These are phyloP conservation scores for Pterulicium gracile DNA, from an alignment of 1,284 basidiomycete species.

Conservation along the genomic window DNA sequence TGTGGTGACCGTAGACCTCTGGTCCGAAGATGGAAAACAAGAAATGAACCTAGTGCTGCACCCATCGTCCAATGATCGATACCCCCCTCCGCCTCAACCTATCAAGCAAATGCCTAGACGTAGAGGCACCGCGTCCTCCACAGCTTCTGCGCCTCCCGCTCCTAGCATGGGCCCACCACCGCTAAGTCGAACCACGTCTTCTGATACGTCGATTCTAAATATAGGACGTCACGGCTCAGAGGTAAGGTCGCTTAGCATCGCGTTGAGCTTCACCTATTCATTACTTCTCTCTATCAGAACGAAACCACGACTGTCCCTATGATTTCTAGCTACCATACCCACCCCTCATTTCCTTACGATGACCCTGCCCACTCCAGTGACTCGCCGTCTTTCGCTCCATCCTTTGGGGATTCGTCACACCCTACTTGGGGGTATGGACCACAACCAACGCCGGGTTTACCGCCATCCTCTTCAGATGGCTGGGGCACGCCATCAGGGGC, in stretches of 20 bases:
- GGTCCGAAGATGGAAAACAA: conserved; percentile 69
- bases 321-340: neutral
- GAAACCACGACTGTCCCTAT: neutral
- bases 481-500: neutral
- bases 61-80: conserved; percentile 67
- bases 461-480: neutral
- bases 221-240: neutral
- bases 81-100: conserved; percentile 37
- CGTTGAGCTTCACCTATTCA: too few relatives aligned
- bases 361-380: neutral
- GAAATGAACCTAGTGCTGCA: conserved; percentile 84
- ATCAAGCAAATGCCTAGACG: conserved; percentile 42
- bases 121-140: conserved; percentile 21
- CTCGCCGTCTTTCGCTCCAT: neutral
- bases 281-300: too few relatives aligned
- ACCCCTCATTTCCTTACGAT: neutral
- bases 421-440: neutral
- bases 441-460: neutral
- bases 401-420: neutral
- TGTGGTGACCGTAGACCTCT: conserved; percentile 80
- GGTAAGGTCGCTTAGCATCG: too few relatives aligned
- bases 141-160: conserved; percentile 17
- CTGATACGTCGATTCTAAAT: neutral
- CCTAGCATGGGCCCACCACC: neutral
- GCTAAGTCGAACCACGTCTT: neutral